Evolutionary conservation across 495 filamentous ascomycete species (phyloP).

Genomic region (Evernia prunastri): DNA sequence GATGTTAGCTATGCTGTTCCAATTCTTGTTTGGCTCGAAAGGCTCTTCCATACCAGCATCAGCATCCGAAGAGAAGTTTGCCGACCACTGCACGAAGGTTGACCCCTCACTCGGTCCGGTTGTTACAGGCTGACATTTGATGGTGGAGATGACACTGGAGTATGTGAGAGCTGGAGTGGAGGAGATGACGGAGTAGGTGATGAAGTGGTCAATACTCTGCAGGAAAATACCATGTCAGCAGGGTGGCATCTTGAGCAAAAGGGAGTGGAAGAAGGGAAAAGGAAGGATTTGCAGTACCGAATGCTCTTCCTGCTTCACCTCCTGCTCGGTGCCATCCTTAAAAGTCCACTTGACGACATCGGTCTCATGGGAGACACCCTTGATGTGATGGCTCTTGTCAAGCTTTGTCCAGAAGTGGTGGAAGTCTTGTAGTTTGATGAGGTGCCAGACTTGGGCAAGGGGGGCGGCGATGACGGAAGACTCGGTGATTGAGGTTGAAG

Average conservation of each 20-base stretch:
- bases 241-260: neutral
- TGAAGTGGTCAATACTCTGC: conserved; percentile 61
- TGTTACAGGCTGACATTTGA: conserved; percentile 54
- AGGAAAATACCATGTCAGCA: too few relatives aligned
- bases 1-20: neutral
- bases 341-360: conserved; percentile 60
- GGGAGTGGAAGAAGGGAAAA: conserved; percentile 6
- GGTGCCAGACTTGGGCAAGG: conserved; percentile 58
- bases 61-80: conserved; percentile 60
- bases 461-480: conserved; percentile 58
- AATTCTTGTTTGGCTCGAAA: neutral
- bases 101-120: conserved; percentile 51
- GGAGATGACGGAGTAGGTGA: conserved; percentile 62
- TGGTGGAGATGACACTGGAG: conserved; percentile 54
- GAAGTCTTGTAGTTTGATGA: conserved; percentile 59
- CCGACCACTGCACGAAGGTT: conserved; percentile 59
- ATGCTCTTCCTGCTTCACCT: conserved; percentile 68
- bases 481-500: conserved; percentile 57
- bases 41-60: conserved; percentile 50
- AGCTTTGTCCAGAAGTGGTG: conserved; percentile 50
- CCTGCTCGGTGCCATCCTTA: conserved; percentile 54
- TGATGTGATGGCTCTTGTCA: conserved; percentile 48
- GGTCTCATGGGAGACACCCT: conserved; percentile 53
- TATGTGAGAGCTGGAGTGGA: conserved; percentile 53
- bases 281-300: conserved; percentile 39